phyloP scores from a whole-genome alignment of 352 stramenopile species.

The Phytophthora cryptogea region DNA sequence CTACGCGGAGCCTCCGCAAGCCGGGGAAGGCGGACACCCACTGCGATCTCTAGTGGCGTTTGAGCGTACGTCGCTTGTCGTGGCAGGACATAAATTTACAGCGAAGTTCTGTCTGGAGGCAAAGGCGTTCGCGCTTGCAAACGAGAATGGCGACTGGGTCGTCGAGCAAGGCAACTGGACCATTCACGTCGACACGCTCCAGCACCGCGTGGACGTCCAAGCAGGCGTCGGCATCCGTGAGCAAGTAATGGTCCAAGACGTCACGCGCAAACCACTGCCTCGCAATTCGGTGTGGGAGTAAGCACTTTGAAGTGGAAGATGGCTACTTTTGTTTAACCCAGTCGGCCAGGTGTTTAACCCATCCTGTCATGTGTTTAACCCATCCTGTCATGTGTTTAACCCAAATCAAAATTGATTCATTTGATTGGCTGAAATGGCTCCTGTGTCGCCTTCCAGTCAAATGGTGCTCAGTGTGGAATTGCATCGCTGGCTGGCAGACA shows the following conservation, averaged over 20 bases:
- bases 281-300: slow-evolving; percentile 19
- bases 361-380: background rate
- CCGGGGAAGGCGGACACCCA: slow-evolving; percentile 38
- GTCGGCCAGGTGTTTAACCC: background rate
- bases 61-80: slow-evolving; percentile 48
- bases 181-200: slow-evolving; percentile 36
- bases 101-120: slow-evolving; percentile 41
- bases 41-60: slow-evolving; percentile 63
- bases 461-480: slow-evolving; percentile 16
- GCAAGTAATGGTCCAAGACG: slow-evolving; percentile 2
- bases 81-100: slow-evolving; percentile 21
- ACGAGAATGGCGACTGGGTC: slow-evolving; percentile 41
- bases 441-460: slow-evolving; percentile 22
- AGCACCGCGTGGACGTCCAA: slow-evolving; percentile 37
- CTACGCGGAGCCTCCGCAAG: slow-evolving; percentile 39
- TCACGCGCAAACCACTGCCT: slow-evolving; percentile 22
- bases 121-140: slow-evolving; percentile 47
- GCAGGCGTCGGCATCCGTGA: background rate
- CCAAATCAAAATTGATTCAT: background rate
- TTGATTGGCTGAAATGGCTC: slow-evolving; percentile 23
- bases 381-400: too few species aligned
- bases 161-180: slow-evolving; percentile 49
- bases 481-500: slow-evolving; percentile 24
- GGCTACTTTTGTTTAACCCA: slow-evolving; percentile 14
- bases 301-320: background rate